These are phyloP conservation scores for Sphaerosporella brunnea DNA, from an alignment of 495 filamentous ascomycete genomes.

Conservation along the genomic window DNA sequence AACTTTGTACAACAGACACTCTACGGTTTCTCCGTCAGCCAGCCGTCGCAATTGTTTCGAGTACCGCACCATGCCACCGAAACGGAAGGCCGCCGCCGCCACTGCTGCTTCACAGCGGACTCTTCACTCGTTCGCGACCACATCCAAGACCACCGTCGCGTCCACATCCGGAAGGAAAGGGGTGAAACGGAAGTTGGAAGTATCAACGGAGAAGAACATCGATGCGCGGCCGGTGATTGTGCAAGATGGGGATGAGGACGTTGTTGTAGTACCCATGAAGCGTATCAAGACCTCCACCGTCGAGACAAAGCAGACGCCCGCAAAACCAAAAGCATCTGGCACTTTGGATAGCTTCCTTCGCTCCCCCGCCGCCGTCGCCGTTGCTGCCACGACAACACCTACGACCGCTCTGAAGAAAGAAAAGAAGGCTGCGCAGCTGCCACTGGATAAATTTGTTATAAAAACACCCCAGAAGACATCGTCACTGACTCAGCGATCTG, in stretches of 20 bases:
- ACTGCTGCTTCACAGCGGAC: slow-evolving; percentile 9
- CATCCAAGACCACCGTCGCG: too few species aligned
- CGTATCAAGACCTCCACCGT: too few species aligned
- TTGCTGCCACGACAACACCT: background rate
- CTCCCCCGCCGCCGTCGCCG: too few species aligned
- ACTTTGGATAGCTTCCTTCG: background rate
- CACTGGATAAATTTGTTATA: slow-evolving; percentile 11
- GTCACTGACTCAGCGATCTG: background rate
- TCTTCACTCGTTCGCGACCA: slow-evolving; percentile 17
- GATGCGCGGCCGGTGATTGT: slow-evolving; percentile 4
- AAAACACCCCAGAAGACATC: slow-evolving; percentile 11
- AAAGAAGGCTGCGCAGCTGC: background rate
- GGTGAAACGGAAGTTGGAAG: slow-evolving; percentile 4
- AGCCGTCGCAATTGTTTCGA: too few species aligned
- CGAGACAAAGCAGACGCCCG: background rate
- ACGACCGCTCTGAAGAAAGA: background rate
- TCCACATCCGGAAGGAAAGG: too few species aligned
- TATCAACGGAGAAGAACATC: slow-evolving; percentile 7
- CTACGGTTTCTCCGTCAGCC: too few species aligned
- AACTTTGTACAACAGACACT: too few species aligned
- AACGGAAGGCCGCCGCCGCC: slow-evolving; percentile 14
- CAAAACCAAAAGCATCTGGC: background rate
- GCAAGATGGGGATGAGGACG: slow-evolving; percentile 21
- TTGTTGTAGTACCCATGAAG: slow-evolving; percentile 8
- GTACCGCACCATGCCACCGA: slow-evolving; percentile 23